These are phyloP conservation scores for Blumeriella jaapii DNA, from an alignment of 2,329 filamentous ascomycete genomes.

Conservation along the genomic window DNA sequence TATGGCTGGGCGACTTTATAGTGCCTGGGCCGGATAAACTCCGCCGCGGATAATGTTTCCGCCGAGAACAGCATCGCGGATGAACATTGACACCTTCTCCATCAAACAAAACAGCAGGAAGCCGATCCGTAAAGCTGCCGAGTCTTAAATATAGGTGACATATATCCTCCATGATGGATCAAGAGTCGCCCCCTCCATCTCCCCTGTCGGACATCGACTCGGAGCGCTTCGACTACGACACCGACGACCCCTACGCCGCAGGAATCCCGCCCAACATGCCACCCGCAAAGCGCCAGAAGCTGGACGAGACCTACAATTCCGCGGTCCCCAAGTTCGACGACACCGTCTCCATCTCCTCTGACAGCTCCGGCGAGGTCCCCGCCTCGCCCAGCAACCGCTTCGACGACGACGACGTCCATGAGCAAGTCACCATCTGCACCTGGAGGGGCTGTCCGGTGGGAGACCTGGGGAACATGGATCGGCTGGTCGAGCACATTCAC, in stretches of 20 bases:
- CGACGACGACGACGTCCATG: constrained; percentile 61
- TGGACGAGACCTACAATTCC: constrained; percentile 18
- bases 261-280: constrained; percentile 1
- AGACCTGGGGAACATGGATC: constrained; percentile 71
- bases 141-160: constrained; percentile 2
- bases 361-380: constrained; percentile 78
- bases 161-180: constrained; percentile 1
- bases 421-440: constrained; percentile 66
- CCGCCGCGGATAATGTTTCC: no score
- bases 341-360: constrained; percentile 67
- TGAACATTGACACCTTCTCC: no score
- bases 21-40: no score
- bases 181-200: constrained; percentile 3
- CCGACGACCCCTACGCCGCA: constrained; percentile 4
- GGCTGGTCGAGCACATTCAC: constrained; percentile 72
- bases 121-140: no score
- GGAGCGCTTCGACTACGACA: constrained; percentile 1
- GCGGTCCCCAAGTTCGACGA: constrained; percentile 31
- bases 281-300: constrained; percentile 26
- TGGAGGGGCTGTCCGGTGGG: constrained; percentile 66
- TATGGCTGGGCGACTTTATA: no score
- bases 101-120: no score
- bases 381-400: constrained; percentile 56
- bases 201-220: constrained; percentile 3
- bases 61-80: no score